Conservation (phyloP, 176 grass and related monocot genomes). For the Coix lacrymajobi region DNA sequence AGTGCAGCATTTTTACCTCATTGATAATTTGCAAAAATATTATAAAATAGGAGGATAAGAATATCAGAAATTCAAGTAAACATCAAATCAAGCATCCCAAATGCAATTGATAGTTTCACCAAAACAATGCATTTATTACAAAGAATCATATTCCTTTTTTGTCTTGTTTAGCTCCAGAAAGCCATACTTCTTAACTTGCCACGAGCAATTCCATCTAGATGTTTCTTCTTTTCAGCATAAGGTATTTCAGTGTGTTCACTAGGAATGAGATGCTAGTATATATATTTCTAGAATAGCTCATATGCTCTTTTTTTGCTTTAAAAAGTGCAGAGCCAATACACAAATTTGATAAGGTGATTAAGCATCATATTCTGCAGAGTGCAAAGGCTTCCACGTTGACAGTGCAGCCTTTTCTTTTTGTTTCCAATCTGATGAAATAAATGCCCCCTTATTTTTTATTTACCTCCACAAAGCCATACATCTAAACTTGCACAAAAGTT, state of each 20-base stretch:
- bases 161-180: constrained; percentile 12
- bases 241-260: background rate
- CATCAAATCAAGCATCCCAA: constrained; percentile 26
- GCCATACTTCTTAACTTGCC: background rate
- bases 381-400: background rate
- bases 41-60: constrained; percentile 18
- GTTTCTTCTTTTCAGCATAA: background rate
- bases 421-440: background rate
- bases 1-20: constrained; percentile 12
- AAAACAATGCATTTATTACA: constrained; percentile 10
- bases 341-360: background rate
- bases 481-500: background rate
- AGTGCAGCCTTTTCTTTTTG: background rate
- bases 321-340: background rate
- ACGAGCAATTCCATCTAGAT: constrained; percentile 2
- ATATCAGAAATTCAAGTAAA: constrained; percentile 31
- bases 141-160: constrained; percentile 20
- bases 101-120: constrained; percentile 30
- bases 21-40: background rate
- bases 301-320: background rate
- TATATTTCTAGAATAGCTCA: background rate
- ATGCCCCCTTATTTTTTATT: background rate
- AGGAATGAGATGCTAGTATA: background rate
- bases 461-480: background rate
- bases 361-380: background rate